Evolutionary conservation across 2,329 filamentous ascomycete species (phyloP), one percentile per base, ranked within the genome.

Genomic region (Aspergillus sojae): DNA sequence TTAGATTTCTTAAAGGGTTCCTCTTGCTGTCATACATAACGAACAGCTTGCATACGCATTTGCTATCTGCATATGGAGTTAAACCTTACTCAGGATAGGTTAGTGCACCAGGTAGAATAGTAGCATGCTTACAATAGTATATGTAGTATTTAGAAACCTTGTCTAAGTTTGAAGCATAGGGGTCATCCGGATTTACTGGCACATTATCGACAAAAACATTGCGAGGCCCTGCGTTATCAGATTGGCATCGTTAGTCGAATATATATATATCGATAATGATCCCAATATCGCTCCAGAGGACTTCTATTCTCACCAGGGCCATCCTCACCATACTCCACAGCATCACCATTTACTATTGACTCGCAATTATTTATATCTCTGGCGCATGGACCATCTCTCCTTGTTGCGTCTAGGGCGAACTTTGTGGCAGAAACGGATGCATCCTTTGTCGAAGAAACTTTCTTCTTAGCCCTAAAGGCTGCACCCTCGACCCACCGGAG

Each of bases 401-500:
- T 30, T 19, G 14, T 19, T 4, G 46, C 19, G 2, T 5, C 9
- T 50, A 7, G 26, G 3, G 16, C 10, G 14, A 19, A 5, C 23
- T 28, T 50, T 7, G 26, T 30, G 3, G 16, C 4, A 50, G 46
- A 6, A 19, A 16, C 12, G 5, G 46, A 50, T 30, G 23, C 26
- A 30, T 19, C 26, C 46, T 19, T 50, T 7, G 14, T 23, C 2
- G 45, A 48, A 14, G n/a, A 5, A 5, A 4, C 28, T 34, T 48
- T 58, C 67, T 72, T 66, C 39, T 70, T 72, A 3, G 73, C 72
- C 32, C 75, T 74, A 62, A 76, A 69, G 2, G 71, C 70, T 23
- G 73, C 70, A 7, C 75, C 75, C 57, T 72, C 67, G 14, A 76
- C 75, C 75, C 75, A 77, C 65, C 74, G 65, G 9, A 76, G 60